phyloP scores from a whole-genome alignment of 2,329 filamentous ascomycete species.

The Arthrocladium fulminans region DNA sequence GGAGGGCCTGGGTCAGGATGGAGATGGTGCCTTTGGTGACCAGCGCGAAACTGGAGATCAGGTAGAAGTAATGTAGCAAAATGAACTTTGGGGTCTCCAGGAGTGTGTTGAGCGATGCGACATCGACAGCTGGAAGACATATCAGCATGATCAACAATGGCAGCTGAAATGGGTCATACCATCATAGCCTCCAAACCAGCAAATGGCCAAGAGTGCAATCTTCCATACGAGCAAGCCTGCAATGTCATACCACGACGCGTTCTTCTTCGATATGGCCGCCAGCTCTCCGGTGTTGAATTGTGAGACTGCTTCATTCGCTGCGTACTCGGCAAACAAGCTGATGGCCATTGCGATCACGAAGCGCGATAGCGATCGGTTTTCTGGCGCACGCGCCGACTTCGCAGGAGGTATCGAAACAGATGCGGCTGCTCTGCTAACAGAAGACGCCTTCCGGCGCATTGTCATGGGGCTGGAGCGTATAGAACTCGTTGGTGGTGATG shows the following conservation, averaged over 20 bases:
- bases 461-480: conserved; percentile 20
- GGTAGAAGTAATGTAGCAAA: conserved; percentile 70
- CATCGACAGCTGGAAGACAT: conserved; percentile 48
- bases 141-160: conserved; percentile 1
- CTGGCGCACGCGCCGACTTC: conserved; percentile 25
- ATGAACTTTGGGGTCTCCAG: conserved; percentile 68
- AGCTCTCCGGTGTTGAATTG: conserved; percentile 57
- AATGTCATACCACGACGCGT: conserved; percentile 56
- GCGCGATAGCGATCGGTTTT: conserved; percentile 25
- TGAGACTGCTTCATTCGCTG: conserved; percentile 55
- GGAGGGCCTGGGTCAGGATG: conserved; percentile 57
- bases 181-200: conserved; percentile 68
- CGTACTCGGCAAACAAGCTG: conserved; percentile 53
- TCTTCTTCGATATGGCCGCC: conserved; percentile 54
- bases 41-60: conserved; percentile 53
- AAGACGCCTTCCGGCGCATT: conserved; percentile 15
- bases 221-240: conserved; percentile 47
- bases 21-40: conserved; percentile 58
- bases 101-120: conserved; percentile 57
- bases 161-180: conserved; percentile 26
- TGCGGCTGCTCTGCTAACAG: conserved; percentile 11
- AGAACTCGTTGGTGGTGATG: conserved; percentile 12
- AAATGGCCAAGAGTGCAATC: conserved; percentile 57
- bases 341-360: conserved; percentile 41
- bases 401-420: conserved; percentile 14